phyloP scores from a whole-genome alignment of 768 basidiomycete genomes.

The Stropharia rugosoannulata region DNA sequence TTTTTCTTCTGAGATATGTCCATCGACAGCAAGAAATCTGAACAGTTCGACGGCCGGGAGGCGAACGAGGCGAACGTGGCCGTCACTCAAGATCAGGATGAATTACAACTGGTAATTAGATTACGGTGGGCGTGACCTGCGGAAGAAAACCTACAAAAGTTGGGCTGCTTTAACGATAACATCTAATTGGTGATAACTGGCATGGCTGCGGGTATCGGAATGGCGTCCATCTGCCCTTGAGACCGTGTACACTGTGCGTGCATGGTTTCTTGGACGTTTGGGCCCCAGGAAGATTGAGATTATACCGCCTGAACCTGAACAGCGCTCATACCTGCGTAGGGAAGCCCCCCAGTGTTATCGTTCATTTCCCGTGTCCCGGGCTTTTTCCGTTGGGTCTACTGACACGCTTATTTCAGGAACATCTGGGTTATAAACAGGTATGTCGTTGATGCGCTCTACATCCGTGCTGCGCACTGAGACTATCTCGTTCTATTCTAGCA shows the following conservation, averaged over 20 bases:
- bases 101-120: constrained; percentile 45
- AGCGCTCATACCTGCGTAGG: constrained; percentile 98
- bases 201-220: constrained; percentile 91
- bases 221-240: constrained; percentile 26
- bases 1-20: constrained; percentile 1
- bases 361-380: constrained; percentile 38
- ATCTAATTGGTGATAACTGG: constrained; percentile 69
- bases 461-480: constrained; percentile 1
- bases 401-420: constrained; percentile 54
- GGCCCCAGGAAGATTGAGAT: constrained; percentile 78
- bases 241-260: constrained; percentile 13
- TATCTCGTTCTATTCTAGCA: constrained; percentile 42
- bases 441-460: constrained; percentile 11
- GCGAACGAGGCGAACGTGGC: constrained; percentile 18
- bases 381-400: constrained; percentile 39
- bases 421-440: constrained; percentile 82
- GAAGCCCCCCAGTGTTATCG: constrained; percentile 81
- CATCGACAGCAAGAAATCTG: constrained; percentile 15
- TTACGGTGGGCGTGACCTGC: constrained; percentile 26
- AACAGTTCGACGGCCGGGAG: constrained; percentile 17
- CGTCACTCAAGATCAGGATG: constrained; percentile 36
- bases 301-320: constrained; percentile 97
- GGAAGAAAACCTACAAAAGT: constrained; percentile 24
- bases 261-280: constrained; percentile 9
- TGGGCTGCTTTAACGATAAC: constrained; percentile 61